Conservation (phyloP, 2,329 filamentous ascomycete species). For the Calonectria montana region DNA sequence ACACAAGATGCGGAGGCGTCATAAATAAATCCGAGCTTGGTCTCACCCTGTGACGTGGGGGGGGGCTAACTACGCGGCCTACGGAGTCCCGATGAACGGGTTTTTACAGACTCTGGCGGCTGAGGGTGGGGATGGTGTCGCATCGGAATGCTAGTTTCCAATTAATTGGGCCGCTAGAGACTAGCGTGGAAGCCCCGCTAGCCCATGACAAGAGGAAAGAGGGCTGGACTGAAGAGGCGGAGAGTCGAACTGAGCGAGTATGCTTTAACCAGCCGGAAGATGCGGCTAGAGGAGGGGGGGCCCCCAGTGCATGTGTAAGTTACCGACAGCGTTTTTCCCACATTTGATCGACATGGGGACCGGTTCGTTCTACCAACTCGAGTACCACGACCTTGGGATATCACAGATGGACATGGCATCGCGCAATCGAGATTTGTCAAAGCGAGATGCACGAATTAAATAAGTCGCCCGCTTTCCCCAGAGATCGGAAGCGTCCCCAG, state of each 20-base stretch:
- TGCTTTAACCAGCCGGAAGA: constrained; percentile 4
- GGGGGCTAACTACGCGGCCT: constrained; percentile 13
- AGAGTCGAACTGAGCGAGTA: not conserved
- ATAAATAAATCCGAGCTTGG: not conserved
- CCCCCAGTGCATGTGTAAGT: not conserved
- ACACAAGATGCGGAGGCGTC: constrained; percentile 5
- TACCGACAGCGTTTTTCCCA: not conserved
- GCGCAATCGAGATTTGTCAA: not conserved
- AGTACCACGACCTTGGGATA: not conserved
- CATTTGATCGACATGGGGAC: not conserved
- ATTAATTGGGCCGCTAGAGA: not conserved
- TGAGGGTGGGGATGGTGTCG: not conserved
- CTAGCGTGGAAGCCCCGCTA: not conserved
- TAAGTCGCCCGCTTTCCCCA: not conserved
- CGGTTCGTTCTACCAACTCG: not conserved
- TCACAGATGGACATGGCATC: not conserved
- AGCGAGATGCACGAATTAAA: constrained; percentile 18
- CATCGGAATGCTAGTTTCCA: not conserved
- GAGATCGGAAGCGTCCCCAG: not conserved
- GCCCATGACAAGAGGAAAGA: not conserved
- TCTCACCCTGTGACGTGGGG: not conserved
- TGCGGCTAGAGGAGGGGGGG: not conserved
- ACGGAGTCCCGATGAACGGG: not conserved
- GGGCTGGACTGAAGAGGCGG: not conserved
- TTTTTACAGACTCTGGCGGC: not conserved